Percentiles rank a stretch among this genome's conserved stretches.
phyloP scores from a whole-genome alignment of 1,284 basidiomycete genomes.

The Puccinia polysora region DNA sequence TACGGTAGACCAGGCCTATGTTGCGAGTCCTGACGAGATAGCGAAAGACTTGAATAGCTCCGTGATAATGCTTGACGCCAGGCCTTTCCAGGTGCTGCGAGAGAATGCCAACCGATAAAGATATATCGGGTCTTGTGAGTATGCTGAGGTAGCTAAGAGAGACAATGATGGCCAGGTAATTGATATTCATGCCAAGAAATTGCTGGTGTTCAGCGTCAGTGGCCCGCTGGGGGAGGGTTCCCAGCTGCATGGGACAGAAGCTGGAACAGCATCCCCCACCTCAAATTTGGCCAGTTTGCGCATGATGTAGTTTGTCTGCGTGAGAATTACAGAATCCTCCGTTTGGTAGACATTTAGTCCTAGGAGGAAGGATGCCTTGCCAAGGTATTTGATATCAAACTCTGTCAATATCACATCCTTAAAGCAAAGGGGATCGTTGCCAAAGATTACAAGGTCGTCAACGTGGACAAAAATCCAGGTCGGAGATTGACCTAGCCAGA shows the following conservation, averaged over 20 bases:
- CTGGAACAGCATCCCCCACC: no score
- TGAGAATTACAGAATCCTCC: no score
- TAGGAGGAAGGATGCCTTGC: no score
- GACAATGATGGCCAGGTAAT: neutral
- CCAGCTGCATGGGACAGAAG: no score
- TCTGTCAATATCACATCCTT: neutral
- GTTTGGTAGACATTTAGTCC: no score
- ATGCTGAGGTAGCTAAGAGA: neutral
- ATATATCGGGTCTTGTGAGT: neutral
- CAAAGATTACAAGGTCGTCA: neutral
- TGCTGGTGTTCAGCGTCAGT: neutral
- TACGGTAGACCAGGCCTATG: neutral
- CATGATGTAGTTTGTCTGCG: no score
- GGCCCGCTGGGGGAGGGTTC: no score
- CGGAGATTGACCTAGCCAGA: neutral
- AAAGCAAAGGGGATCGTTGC: neutral
- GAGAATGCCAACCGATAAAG: neutral
- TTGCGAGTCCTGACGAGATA: neutral
- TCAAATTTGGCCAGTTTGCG: no score
- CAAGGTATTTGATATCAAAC: neutral
- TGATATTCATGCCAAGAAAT: neutral
- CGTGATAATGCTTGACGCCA: neutral
- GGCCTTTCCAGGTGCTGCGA: neutral
- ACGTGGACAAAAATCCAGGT: neutral
- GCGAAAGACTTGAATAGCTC: neutral